A percentile compares a stretch with the other conserved stretches of the same genome.
Conservation (phyloP, 2,329 filamentous ascomycete species). For the Phaeophleospora eucalypticola region DNA sequence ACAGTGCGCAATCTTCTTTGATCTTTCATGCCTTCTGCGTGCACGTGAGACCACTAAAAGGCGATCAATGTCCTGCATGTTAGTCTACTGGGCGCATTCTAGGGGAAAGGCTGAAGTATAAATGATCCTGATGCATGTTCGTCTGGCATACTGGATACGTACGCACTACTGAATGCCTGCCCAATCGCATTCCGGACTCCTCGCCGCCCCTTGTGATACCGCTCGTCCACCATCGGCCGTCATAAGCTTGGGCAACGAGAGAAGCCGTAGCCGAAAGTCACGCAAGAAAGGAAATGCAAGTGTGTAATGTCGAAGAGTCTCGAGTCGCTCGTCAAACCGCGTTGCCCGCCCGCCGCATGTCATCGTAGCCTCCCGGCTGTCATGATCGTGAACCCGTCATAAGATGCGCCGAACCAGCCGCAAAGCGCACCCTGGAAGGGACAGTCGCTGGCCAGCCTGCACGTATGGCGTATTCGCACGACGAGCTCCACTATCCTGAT, state of each 20-base stretch:
- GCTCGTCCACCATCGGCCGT: not conserved
- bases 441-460: not conserved
- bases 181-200: not conserved
- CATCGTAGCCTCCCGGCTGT: conserved; percentile 7
- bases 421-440: not conserved
- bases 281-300: conserved; percentile 4
- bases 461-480: not conserved
- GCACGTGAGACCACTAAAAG: too few species aligned
- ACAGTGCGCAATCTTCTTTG: too few species aligned
- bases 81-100: too few species aligned
- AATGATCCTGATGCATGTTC: not conserved
- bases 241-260: conserved; percentile 1
- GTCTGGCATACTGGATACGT: not conserved
- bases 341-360: conserved; percentile 1
- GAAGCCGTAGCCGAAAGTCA: conserved; percentile 3
- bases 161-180: not conserved
- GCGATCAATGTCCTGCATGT: too few species aligned
- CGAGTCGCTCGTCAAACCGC: not conserved
- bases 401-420: not conserved
- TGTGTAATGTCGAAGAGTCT: conserved; percentile 1
- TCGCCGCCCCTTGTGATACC: not conserved
- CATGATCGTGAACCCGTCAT: conserved; percentile 2
- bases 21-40: too few species aligned
- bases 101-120: too few species aligned
- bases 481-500: not conserved